Percentiles rank a stretch among this genome's conserved stretches.
Evolutionary conservation across 495 filamentous ascomycete species (phyloP).

Genomic region (Neurospora africana): DNA sequence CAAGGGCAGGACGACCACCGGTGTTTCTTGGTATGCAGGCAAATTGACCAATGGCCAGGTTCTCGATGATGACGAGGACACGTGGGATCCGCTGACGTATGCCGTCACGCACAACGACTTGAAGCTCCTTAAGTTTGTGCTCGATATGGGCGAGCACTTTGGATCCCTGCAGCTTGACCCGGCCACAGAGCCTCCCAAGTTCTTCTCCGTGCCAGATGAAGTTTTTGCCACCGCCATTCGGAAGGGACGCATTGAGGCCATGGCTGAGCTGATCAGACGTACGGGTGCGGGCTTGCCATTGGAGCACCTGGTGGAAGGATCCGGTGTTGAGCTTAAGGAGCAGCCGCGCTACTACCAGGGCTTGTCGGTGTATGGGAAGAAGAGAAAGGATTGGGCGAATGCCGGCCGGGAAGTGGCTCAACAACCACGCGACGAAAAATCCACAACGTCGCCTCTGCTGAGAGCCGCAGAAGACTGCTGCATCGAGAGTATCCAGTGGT

Average conservation of each 20-base stretch:
- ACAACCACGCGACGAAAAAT: conserved; percentile 7
- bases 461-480: conserved; percentile 44
- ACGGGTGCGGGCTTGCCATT: conserved; percentile 56
- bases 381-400: conserved; percentile 49
- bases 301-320: conserved; percentile 47
- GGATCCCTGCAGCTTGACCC: conserved; percentile 12
- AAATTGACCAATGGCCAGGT: conserved; percentile 3
- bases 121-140: conserved; percentile 24
- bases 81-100: conserved; percentile 18
- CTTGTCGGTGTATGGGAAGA: conserved; percentile 59
- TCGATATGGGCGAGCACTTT: conserved; percentile 25
- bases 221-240: conserved; percentile 22
- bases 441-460: conserved; percentile 44
- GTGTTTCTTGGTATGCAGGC: no score
- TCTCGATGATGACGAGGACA: conserved; percentile 8
- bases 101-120: conserved; percentile 24
- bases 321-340: conserved; percentile 44
- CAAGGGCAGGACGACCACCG: conserved; percentile 7
- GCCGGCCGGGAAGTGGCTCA: conserved; percentile 35
- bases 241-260: conserved; percentile 26
- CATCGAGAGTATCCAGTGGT: conserved; percentile 57
- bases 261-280: conserved; percentile 30
- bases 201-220: conserved; percentile 23
- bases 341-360: conserved; percentile 63
- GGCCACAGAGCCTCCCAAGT: conserved; percentile 15